Evolutionary conservation across 805 yeast genomes (phyloP), one percentile per base, ranked within the genome.

Genomic region (Candida piceae): DNA sequence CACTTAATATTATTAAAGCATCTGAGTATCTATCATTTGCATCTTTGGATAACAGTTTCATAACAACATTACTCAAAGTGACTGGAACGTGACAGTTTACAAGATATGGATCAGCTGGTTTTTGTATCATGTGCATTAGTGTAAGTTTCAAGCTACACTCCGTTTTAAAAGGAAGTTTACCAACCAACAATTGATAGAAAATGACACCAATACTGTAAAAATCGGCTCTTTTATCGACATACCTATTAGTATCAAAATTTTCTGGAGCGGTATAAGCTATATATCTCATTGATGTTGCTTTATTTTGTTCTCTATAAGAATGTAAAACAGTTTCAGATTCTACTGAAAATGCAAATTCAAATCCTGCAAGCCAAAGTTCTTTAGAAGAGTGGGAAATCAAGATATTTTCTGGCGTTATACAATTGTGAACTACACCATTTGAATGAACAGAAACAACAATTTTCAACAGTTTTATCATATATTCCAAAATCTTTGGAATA

Each of bases 211-310:
- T 35, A 20, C 72, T 61, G 49, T 72, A 74, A 32, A 70, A 58
- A 48, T 74, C 78, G 0, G 78, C 62, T 32, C 74, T 56, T 45
- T 55, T 64, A 41, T 73, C 76, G 16, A 69, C 71, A 11, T 61
- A 50, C 21, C 55, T 55, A 12, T 49, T 48, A 19, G 63, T 64
- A 1, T 72, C 69, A 17, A 71, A 63, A 5, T 66, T 60, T 48
- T 74, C 79, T 1, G 79, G 79, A 1, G 77, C 67, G 42, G 70
- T 64, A 44, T 66, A 74, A 1, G 74, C 73, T 16, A 72, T 49
- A 40, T 65, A 57, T 20, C 63, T 65, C 2, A 61, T 58, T 12
- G 69, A 53, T 21, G 57, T 58, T 35, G 56, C 48, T 40, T 64
- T 53, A 41, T 70, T 67, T n/a, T 62, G 50, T 22, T 64, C 58